phyloP scores from a whole-genome alignment of 805 yeast species.

The Kodamaea hsintzibuensis region DNA sequence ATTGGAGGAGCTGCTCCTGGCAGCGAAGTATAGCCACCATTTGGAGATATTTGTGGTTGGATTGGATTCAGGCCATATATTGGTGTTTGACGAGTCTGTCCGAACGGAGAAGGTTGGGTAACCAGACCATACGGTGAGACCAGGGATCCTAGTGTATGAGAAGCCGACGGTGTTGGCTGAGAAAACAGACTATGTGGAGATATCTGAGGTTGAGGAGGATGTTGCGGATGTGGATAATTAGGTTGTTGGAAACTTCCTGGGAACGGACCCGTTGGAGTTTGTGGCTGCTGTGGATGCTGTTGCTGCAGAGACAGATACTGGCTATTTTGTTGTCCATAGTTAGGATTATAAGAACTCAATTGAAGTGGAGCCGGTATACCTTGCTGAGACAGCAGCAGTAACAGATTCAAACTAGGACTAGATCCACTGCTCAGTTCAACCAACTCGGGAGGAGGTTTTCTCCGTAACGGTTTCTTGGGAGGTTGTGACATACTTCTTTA shows the following conservation, averaged over 20 bases:
- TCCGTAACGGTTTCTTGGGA: slow-evolving; percentile 19
- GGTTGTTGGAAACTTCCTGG: background rate
- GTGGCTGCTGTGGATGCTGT: background rate
- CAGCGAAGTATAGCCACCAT: background rate
- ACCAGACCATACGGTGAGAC: background rate
- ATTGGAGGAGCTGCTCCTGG: background rate
- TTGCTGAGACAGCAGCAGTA: background rate
- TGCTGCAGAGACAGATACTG: background rate
- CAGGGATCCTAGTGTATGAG: background rate
- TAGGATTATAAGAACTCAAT: background rate
- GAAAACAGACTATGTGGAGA: background rate
- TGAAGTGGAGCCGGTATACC: background rate
- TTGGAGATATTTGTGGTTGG: background rate
- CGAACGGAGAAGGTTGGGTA: background rate
- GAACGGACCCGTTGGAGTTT: background rate
- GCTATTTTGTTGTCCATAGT: background rate
- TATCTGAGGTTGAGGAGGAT: background rate
- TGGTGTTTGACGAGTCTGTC: background rate
- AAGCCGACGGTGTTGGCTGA: background rate
- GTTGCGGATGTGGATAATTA: background rate
- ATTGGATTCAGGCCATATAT: background rate
- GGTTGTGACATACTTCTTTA: slow-evolving; percentile 9
- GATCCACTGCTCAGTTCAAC: background rate
- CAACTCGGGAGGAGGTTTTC: slow-evolving; percentile 29
- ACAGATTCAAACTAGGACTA: background rate